These are phyloP conservation scores for Ophiosphaerella herpotricha DNA, from an alignment of 2,329 filamentous ascomycete genomes.

Conservation along the genomic window DNA sequence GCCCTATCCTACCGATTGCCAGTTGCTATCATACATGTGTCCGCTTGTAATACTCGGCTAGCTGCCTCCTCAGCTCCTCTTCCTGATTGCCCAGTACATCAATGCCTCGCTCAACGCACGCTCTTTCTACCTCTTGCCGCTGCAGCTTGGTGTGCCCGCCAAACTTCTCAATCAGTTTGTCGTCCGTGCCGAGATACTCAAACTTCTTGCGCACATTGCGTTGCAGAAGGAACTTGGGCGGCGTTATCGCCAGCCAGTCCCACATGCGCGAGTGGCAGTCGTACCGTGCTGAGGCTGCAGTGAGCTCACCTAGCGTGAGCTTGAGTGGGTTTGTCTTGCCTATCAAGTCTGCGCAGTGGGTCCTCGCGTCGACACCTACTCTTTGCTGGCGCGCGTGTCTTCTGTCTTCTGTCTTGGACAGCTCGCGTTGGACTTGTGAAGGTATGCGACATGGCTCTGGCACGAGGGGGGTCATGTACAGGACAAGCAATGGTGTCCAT, in stretches of 20 bases:
- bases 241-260: constrained; percentile 48
- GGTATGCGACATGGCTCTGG: constrained; percentile 85
- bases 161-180: constrained; percentile 66
- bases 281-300: constrained; percentile 22
- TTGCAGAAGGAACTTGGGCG: constrained; percentile 57
- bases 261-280: constrained; percentile 38
- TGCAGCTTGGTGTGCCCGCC: constrained; percentile 66
- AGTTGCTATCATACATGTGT: too few species aligned
- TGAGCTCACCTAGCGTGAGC: constrained; percentile 22
- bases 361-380: constrained; percentile 10
- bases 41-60: constrained; percentile 14
- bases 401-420: constrained; percentile 55
- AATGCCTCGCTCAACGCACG: constrained; percentile 63
- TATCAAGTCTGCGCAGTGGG: neutral
- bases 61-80: constrained; percentile 28
- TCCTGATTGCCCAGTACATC: constrained; percentile 34
- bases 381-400: constrained; percentile 21
- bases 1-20: too few species aligned
- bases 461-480: constrained; percentile 72
- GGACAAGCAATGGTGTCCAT: constrained; percentile 79
- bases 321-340: constrained; percentile 6
- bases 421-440: constrained; percentile 67
- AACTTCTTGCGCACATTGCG: constrained; percentile 60
- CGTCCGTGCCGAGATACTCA: constrained; percentile 71
- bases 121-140: constrained; percentile 68